These are phyloP conservation scores for Gracilaria domingensis DNA, from an alignment of 23 red algal species.

Conservation along the genomic window DNA sequence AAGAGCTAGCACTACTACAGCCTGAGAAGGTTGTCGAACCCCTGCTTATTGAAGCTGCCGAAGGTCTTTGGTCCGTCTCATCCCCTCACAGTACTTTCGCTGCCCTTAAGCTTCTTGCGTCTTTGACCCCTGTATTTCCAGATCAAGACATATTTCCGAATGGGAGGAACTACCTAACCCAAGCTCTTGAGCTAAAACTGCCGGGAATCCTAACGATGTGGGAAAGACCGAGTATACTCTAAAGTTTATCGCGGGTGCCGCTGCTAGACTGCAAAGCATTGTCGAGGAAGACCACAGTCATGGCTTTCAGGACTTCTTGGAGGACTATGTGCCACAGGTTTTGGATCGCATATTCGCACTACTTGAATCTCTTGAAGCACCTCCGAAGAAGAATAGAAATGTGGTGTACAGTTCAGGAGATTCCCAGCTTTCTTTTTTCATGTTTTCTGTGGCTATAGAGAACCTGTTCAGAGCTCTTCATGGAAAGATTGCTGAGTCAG, in stretches of 20 bases:
- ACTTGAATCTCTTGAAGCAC: constrained; percentile 80
- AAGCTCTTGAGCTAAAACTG: constrained; percentile 69
- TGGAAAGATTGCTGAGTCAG: constrained; percentile 26
- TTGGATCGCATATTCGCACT: constrained; percentile 82
- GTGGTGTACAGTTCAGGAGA: constrained; percentile 29
- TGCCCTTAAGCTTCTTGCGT: constrained; percentile 67
- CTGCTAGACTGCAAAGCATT: constrained; percentile 77
- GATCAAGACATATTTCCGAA: constrained; percentile 71
- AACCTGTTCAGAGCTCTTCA: constrained; percentile 79
- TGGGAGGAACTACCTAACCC: constrained; percentile 51
- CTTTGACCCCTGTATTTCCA: constrained; percentile 84
- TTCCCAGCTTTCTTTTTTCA: constrained; percentile 63
- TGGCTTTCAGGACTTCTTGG: constrained; percentile 71
- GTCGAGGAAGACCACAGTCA: constrained; percentile 39
- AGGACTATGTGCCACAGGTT: constrained; percentile 78
- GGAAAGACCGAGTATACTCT: constrained; percentile 83
- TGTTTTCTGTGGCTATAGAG: constrained; percentile 83
- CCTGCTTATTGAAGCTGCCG: constrained; percentile 66
- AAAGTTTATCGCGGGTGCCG: constrained; percentile 77
- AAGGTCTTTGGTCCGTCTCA: constrained; percentile 66
- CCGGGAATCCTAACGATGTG: constrained; percentile 88
- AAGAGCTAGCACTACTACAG: constrained; percentile 71
- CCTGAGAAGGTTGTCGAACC: constrained; percentile 64
- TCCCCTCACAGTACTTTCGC: constrained; percentile 88
- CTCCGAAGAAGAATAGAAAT: constrained; percentile 77